Conservation (phyloP, 305 asterid genomes). For the Euphrasia arctica region DNA sequence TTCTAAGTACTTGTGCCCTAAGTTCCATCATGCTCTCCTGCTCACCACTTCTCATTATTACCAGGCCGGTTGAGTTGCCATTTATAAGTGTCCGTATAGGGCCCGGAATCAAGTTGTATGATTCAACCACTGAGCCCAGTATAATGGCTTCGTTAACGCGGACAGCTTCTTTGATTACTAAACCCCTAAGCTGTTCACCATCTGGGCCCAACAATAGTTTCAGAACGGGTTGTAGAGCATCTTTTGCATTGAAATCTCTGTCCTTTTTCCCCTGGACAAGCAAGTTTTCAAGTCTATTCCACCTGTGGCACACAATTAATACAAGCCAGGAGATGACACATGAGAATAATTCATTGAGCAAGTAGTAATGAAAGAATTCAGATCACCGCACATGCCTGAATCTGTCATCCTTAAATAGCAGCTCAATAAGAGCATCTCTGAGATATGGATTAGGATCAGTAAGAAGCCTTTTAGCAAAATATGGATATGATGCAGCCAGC, state of each 20-base stretch:
- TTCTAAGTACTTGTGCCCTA: constrained; percentile 81
- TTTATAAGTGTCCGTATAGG: constrained; percentile 51
- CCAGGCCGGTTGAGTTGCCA: constrained; percentile 48
- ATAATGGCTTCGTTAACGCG: constrained; percentile 83
- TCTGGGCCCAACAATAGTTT: constrained; percentile 83
- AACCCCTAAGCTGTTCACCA: constrained; percentile 71
- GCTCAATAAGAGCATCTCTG: constrained; percentile 98
- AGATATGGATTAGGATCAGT: constrained; percentile 99
- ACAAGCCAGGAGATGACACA: too few relatives aligned
- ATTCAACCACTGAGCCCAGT: constrained; percentile 69
- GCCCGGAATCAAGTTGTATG: constrained; percentile 65
- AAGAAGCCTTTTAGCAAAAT: constrained; percentile 97
- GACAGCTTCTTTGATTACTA: constrained; percentile 89
- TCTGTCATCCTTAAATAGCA: constrained; percentile 94
- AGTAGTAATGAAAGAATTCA: constrained; percentile 16
- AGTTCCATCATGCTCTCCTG: constrained; percentile 81
- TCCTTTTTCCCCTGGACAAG: constrained; percentile 89
- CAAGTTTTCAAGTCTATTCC: constrained; percentile 98
- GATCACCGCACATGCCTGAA: constrained; percentile 66
- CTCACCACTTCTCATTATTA: constrained; percentile 54
- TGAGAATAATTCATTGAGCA: too few relatives aligned
- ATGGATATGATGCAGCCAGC: constrained; percentile 97
- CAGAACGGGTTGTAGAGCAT: constrained; percentile 92
- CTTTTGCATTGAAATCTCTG: constrained; percentile 87
- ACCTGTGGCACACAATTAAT: constrained; percentile 51